Evolutionary conservation across 1,139 yeast genomes (phyloP), one percentile per base, ranked within the genome.

Genomic region (Yamadazyma buinensis): DNA sequence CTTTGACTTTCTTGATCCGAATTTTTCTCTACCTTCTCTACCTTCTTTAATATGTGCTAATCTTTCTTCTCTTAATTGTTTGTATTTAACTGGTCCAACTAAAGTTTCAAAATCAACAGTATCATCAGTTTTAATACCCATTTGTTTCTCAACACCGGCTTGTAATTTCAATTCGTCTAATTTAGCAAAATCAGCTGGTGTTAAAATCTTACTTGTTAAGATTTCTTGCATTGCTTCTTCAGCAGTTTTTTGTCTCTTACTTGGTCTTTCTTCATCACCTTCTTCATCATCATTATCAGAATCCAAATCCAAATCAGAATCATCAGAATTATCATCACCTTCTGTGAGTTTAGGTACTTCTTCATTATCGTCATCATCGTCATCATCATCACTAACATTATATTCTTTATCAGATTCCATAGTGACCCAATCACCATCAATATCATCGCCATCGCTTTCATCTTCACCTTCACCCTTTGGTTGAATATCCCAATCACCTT

Each of bases 131-230:
- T 63, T 57, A 31, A 56, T 57, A 30, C 87, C 87, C 75, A 85
- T 65, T 22, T 80, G 57, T 57, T 84, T 84, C 36, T 84, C 85
- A 33, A 87, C 72, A 43, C 95, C 96, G 4, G 95, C 95, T 57
- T 84, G 81, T 9, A 78, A 72, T 52, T 80, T 77, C 49, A 92
- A 74, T 58, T 92, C 96, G 51, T 88, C 94, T 48, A 92, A 71
- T 61, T 90, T 90, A 47, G 95, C 95, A 57, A 90, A 92, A 67
- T 92, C 98, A 0, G 97, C 97, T 17, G 98, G 98, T 0, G 98
- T 92, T 47, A 92, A 72, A 41, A 92, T 84, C 47, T 87, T 76
- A 13, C 81, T 67, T 2, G 90, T 68, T 27, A 94, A 80, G 29
- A 88, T 55, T 36, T 81, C 81, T 42, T 69, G 66, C 60, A 82